A percentile compares a stretch with the other conserved stretches of the same genome.
These are phyloP conservation scores for Herpetospermum pedunculosum DNA, from an alignment of 306 rosid genomes.

Conservation along the genomic window DNA sequence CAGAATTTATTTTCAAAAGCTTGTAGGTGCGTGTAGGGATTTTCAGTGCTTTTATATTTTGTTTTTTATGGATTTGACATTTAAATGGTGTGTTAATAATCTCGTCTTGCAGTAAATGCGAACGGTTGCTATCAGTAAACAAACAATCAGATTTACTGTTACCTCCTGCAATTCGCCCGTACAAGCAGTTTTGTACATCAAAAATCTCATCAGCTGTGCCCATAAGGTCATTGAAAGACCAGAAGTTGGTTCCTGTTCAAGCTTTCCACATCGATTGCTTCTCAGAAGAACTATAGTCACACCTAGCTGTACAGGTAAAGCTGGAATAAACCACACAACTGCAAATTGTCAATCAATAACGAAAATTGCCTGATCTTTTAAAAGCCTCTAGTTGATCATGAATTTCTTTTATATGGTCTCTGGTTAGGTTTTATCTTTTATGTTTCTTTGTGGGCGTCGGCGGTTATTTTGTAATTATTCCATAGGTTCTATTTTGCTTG, in stretches of 20 bases:
- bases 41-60: slow-evolving; percentile 13
- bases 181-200: slow-evolving; percentile 40
- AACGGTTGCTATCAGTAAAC: slow-evolving; percentile 55
- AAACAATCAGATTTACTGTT: slow-evolving; percentile 43
- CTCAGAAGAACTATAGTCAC: slow-evolving; percentile 35
- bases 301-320: slow-evolving; percentile 23
- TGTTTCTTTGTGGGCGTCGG: too few species aligned
- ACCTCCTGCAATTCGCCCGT: slow-evolving; percentile 67
- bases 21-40: slow-evolving; percentile 51
- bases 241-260: slow-evolving; percentile 23
- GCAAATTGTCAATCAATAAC: neutral
- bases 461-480: too few species aligned
- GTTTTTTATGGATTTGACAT: slow-evolving; percentile 9
- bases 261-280: slow-evolving; percentile 68
- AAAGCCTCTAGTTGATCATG: neutral
- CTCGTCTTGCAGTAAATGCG: slow-evolving; percentile 57
- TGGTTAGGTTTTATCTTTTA: too few species aligned
- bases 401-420: neutral
- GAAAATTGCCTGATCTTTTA: neutral
- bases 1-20: slow-evolving; percentile 55
- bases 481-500: too few species aligned
- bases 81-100: slow-evolving; percentile 13
- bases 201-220: slow-evolving; percentile 21
- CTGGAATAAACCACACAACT: slow-evolving; percentile 23
- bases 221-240: slow-evolving; percentile 37